A percentile compares a stretch with the other conserved stretches of the same genome.
phyloP scores from a whole-genome alignment of 257 asterid species.

The Capsicum baccatum region DNA sequence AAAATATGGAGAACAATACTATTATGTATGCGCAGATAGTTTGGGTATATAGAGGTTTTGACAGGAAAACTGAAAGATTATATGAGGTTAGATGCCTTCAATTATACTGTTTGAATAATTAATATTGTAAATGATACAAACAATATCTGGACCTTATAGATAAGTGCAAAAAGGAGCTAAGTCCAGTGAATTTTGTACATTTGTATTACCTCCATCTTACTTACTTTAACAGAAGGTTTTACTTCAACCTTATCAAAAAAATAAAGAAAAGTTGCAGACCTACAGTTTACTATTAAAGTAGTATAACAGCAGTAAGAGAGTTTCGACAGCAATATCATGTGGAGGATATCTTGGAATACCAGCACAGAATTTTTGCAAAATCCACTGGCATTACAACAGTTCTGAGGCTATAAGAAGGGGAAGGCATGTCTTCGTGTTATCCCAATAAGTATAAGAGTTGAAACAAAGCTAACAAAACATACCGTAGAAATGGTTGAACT shows the following conservation, averaged over 20 bases:
- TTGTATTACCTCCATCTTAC: background rate
- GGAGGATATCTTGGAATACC: background rate
- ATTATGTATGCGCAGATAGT: background rate
- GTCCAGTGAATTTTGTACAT: background rate
- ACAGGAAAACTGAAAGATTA: background rate
- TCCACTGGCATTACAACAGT: conserved; percentile 11
- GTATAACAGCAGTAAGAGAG: conserved; percentile 7
- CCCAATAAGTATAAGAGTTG: no score
- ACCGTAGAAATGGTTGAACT: no score
- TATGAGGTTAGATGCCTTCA: background rate
- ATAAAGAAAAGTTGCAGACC: background rate
- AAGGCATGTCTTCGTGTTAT: conserved; percentile 5
- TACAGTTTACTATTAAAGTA: background rate
- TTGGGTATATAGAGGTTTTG: background rate
- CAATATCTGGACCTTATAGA: conserved; percentile 6
- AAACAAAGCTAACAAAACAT: no score
- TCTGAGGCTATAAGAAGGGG: conserved; percentile 22
- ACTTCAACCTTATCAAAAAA: background rate
- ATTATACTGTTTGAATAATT: background rate
- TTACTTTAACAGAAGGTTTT: background rate
- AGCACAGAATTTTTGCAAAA: background rate
- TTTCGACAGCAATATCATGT: background rate
- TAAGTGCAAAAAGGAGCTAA: background rate
- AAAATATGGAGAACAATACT: conserved; percentile 9
- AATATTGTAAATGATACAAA: background rate